Base-by-base conservation (phyloP, 495 filamentous ascomycete genomes). In the Trichoderma virens region DNA sequence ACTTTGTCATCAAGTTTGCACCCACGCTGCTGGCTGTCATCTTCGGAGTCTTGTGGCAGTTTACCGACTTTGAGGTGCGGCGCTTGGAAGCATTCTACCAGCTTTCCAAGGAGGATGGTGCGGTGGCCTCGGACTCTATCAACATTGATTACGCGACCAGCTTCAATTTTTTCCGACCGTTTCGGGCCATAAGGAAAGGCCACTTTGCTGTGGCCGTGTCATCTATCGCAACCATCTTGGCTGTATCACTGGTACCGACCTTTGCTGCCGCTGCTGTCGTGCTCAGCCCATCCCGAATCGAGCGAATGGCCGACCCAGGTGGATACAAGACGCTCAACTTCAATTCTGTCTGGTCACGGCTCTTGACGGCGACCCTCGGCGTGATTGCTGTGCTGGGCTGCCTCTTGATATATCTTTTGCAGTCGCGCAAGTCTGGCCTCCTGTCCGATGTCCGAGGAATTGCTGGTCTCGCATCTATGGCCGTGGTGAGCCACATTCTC, bases 51-150 rank as follows among this genome's bases (percentile, higher is more conserved):
- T 63, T 91, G 20, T 91, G 88, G 87, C 88, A 90, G 71, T 78
- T 87, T 54, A 84, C 85, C 56, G 88, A 90, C 74, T 88, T 88
- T 61, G 88, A 91, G 65, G 84, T 91, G 14, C 88, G 85, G 73
- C 85, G 89, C 6, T 72, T 90, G 8, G 89, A 92, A 69, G 83
- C 88, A 1, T 91, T 85, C 66, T 91, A 88, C 65, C 89, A 91
- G 68, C 75, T 92, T 41, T 89, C 87, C 8, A 85, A 84, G 65
- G 77, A 80, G 45, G 78, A 75, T 0, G 88, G 88, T 18, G 85
- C 87, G 0, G 72, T 86, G 3, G 88, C 88, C 1, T 82, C 81
- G 5, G 83, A 89, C 67, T 86, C 83, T 5, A 79, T 91, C 65
- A 90, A 90, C 66, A 82, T 90, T 60, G 87, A 91, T 75, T 90